These are phyloP conservation scores for Cicer chorassanicum DNA, from an alignment of 306 rosid species.

Conservation along the genomic window DNA sequence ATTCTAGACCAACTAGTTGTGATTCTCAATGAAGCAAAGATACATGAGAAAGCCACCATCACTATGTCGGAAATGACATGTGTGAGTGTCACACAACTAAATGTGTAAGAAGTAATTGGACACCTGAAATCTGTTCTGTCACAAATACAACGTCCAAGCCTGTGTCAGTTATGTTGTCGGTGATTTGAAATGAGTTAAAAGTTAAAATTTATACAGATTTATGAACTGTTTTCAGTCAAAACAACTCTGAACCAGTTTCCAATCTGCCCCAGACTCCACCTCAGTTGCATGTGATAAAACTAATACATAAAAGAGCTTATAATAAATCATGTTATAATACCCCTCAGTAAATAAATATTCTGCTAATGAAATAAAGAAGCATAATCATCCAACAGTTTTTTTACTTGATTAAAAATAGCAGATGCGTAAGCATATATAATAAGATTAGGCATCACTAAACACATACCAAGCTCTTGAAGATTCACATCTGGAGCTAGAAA, in stretches of 20 bases:
- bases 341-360: constrained; percentile 15
- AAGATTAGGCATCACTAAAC: constrained; percentile 39
- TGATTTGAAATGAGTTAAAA: too few relatives aligned
- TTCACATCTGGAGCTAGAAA: constrained; percentile 91
- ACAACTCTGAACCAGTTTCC: too few relatives aligned
- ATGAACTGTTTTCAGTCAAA: too few relatives aligned
- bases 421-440: constrained; percentile 35
- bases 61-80: not conserved
- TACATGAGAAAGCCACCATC: not conserved
- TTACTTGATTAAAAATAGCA: constrained; percentile 36
- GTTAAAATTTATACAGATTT: too few relatives aligned
- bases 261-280: too few relatives aligned
- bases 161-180: too few relatives aligned
- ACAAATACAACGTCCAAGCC: too few relatives aligned
- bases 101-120: not conserved
- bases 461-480: constrained; percentile 93
- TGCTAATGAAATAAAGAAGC: constrained; percentile 35
- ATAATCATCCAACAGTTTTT: constrained; percentile 5
- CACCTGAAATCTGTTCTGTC: constrained; percentile 17
- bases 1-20: constrained; percentile 21
- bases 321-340: too few relatives aligned
- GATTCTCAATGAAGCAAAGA: not conserved
- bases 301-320: constrained; percentile 29
- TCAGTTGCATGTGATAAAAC: constrained; percentile 43
- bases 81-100: not conserved